Evolutionary conservation across 495 filamentous ascomycete species (phyloP), one percentile per base, ranked within the genome.

Genomic region (Xylaria telfairii): DNA sequence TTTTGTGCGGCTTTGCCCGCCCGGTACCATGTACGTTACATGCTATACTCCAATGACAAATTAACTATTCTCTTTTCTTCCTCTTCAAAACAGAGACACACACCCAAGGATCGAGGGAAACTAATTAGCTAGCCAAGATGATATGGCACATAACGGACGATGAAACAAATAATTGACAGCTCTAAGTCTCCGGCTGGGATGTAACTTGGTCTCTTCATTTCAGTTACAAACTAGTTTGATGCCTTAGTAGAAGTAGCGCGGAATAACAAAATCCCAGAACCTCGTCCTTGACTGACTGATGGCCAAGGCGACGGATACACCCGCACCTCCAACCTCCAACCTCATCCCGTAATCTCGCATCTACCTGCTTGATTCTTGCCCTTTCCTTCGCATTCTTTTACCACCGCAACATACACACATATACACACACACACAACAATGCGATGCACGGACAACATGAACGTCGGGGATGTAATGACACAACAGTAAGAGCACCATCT

Each of bases 401-500:
- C 30, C n/a, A 19, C 37, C 59, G 37, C 37, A 13, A 42, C 56
- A 46, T 13, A 15, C 15, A 46, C 12, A 46, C 44, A 46, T 3
- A 13, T 10, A 34, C 8, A 34, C 32, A n/a, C 56, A 37, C 54
- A 34, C 53, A 37, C 37, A 39, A 60, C 34, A 24, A 41, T 28
- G 12, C 59, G 26, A 64, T 47, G 61, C 61, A 64, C 41, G 61
- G 39, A 64, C 61, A 51, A 51, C 46, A 28, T 46, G 30, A 51
- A 39, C 21, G 21, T 17, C 6, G 32, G 47, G 60, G 28, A 47
- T 51, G 26, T 42, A 42, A 28, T 8, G 12, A 28, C 32, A 41
- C 49, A 30, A 41, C 46, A 47, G 46, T 9, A 51, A 34, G 17
- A 21, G 13, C 10, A 26, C 15, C 47, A 56, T 34, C 47, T 39